Percentiles rank a stretch among this genome's conserved stretches.
phyloP scores from a whole-genome alignment of 495 filamentous ascomycete species.

The Neurospora africana region DNA sequence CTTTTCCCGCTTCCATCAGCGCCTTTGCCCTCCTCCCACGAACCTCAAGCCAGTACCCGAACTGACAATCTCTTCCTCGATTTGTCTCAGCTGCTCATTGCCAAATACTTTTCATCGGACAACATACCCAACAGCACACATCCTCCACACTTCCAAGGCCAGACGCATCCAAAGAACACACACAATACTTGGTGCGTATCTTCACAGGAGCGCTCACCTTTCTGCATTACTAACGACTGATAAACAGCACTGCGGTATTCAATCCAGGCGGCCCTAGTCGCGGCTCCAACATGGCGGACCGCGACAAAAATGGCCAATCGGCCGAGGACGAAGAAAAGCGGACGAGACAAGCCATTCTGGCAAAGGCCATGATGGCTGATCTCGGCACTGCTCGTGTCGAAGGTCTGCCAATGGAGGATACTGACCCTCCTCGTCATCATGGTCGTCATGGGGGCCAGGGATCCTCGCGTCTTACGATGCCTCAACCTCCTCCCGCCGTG shows the following conservation, averaged over 20 bases:
- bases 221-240: background rate
- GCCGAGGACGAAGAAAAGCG: background rate
- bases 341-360: background rate
- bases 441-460: background rate
- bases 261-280: background rate
- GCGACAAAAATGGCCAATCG: background rate
- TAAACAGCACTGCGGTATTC: background rate
- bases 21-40: background rate
- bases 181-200: background rate
- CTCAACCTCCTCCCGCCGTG: background rate
- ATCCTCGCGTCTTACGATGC: background rate
- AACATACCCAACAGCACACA: background rate
- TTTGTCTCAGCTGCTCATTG: background rate
- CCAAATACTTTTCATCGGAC: background rate
- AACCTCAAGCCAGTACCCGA: background rate
- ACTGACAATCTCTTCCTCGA: background rate
- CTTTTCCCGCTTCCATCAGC: background rate
- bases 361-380: conserved; percentile 6
- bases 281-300: background rate
- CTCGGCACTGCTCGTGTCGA: conserved; percentile 8
- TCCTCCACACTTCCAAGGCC: background rate
- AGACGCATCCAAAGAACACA: background rate
- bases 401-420: conserved; percentile 7
- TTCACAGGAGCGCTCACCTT: background rate
- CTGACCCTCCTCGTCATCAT: background rate